Conservation (phyloP, 2,329 filamentous ascomycete genomes). For the Scorias spongiosa region DNA sequence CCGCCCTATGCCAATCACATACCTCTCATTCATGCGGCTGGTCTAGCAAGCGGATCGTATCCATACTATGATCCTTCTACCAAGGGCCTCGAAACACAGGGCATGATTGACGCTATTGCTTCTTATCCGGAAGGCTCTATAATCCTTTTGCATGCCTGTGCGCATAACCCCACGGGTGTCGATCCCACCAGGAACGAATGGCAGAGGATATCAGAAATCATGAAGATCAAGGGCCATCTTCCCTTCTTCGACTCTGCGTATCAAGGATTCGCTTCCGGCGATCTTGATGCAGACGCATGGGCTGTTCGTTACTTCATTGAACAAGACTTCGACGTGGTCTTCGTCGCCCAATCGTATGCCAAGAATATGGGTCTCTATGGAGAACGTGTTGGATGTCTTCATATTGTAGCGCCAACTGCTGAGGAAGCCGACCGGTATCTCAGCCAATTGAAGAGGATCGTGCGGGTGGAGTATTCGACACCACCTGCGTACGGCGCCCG, state of each 20-base stretch:
- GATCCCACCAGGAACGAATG: constrained; percentile 82
- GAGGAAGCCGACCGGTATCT: not conserved
- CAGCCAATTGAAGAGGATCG: not conserved
- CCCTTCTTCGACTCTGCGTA: constrained; percentile 94
- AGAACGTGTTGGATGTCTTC: constrained; percentile 61
- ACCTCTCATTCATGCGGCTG: not conserved
- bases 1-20: not conserved
- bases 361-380: constrained; percentile 62
- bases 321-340: constrained; percentile 52
- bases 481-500: constrained; percentile 79
- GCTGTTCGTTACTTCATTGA: constrained; percentile 79
- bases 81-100: not conserved
- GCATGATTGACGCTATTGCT: not conserved
- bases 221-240: constrained; percentile 65
- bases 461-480: constrained; percentile 82
- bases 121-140: constrained; percentile 44
- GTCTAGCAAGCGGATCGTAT: not conserved
- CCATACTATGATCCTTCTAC: not conserved
- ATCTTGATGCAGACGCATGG: constrained; percentile 64
- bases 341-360: constrained; percentile 29
- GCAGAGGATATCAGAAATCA: constrained; percentile 63
- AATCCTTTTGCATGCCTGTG: constrained; percentile 79
- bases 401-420: not conserved
- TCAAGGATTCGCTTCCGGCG: constrained; percentile 84
- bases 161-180: constrained; percentile 89